Conservation (phyloP, 2,329 filamentous ascomycete species). For the Ploettnerulaceae sp. region DNA sequence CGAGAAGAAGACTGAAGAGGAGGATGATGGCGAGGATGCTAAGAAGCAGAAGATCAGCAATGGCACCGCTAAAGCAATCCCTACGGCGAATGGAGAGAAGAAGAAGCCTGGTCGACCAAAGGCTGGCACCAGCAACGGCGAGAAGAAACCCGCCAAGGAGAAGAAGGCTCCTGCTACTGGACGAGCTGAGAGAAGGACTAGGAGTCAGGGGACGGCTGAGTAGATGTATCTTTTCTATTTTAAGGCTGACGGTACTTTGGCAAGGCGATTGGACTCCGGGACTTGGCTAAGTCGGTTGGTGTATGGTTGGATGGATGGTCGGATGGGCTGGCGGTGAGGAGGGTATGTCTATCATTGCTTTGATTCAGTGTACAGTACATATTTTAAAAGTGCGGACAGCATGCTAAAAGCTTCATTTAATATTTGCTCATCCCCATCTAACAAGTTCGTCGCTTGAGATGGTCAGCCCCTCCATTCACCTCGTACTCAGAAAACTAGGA, state of each 20-base stretch:
- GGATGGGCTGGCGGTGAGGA: not conserved
- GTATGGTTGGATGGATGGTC: not conserved
- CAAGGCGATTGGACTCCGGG: slow-evolving; percentile 8
- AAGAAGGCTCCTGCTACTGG: slow-evolving; percentile 30
- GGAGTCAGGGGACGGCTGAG: slow-evolving; percentile 27
- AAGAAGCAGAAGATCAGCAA: slow-evolving; percentile 25
- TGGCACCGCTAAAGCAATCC: slow-evolving; percentile 7
- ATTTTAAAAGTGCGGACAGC: slow-evolving; percentile 3
- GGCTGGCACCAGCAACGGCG: slow-evolving; percentile 12
- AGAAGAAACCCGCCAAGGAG: slow-evolving; percentile 27
- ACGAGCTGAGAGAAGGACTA: slow-evolving; percentile 26
- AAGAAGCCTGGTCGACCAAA: slow-evolving; percentile 29
- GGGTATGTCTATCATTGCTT: slow-evolving; percentile 1
- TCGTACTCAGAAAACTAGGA: too few relatives aligned
- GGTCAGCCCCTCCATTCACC: too few relatives aligned
- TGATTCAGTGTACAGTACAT: slow-evolving; percentile 12
- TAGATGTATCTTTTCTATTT: slow-evolving; percentile 7
- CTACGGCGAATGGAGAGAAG: slow-evolving; percentile 21
- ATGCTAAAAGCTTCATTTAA: slow-evolving; percentile 6
- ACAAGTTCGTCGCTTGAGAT: too few relatives aligned
- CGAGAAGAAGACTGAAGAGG: slow-evolving; percentile 26
- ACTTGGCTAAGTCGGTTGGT: slow-evolving; percentile 11
- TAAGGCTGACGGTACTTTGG: slow-evolving; percentile 3
- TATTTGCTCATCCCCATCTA: not conserved
- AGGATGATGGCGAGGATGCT: slow-evolving; percentile 22